phyloP scores from a whole-genome alignment of 176 grass and related monocot genomes.

The Miscanthus lutarioriparius region DNA sequence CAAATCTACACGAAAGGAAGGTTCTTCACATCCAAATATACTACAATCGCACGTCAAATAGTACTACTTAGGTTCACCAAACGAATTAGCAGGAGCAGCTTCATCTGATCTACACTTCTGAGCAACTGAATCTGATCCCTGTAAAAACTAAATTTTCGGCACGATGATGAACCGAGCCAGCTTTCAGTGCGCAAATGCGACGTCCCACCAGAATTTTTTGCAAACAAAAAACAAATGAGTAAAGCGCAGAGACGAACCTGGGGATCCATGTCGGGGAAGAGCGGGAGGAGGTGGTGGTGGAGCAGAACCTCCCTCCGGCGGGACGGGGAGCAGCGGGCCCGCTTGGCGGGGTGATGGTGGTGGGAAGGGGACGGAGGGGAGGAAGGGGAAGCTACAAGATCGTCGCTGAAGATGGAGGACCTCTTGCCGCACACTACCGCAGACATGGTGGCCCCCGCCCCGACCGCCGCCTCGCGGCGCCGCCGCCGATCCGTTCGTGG shows the following conservation, averaged over 20 bases:
- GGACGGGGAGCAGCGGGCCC: slow-evolving; percentile 63
- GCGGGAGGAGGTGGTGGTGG: slow-evolving; percentile 43
- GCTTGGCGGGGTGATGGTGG: slow-evolving; percentile 51
- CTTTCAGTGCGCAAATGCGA: background rate
- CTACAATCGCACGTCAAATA: background rate
- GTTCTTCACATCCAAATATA: background rate
- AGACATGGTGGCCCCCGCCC: slow-evolving; percentile 78
- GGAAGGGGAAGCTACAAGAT: slow-evolving; percentile 62
- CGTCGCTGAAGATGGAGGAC: slow-evolving; percentile 89
- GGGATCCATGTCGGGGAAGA: slow-evolving; percentile 83
- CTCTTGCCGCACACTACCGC: slow-evolving; percentile 96
- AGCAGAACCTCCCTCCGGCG: slow-evolving; percentile 50
- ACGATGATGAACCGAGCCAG: background rate
- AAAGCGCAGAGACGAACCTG: slow-evolving; percentile 38
- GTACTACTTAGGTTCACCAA: background rate
- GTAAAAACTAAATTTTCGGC: background rate
- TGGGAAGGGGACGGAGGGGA: slow-evolving; percentile 38
- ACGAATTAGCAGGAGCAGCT: background rate
- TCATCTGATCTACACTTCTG: background rate
- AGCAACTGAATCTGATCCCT: background rate
- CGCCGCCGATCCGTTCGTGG: slow-evolving; percentile 42
- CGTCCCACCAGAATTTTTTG: background rate
- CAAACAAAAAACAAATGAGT: background rate
- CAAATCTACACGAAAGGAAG: background rate
- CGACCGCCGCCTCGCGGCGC: slow-evolving; percentile 1